phyloP scores from a whole-genome alignment of 176 grass and related monocot species.

The Triticum aestivum region IWGSC_CS_RefSeq_v2.1 NC_057812.1:452623718-452624217 shows the following conservation, averaged over 20 bases:
- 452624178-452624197: too few species aligned
- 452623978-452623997: not conserved
- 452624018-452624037: not conserved
- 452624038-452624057: not conserved
- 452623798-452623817: too few species aligned
- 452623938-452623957: not conserved
- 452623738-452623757: too few species aligned
- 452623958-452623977: not conserved
- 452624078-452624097: not conserved
- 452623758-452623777: too few species aligned
- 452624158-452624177: not conserved
- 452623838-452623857: not conserved
- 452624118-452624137: not conserved
- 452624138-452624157: not conserved
- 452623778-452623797: too few species aligned
- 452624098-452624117: not conserved
- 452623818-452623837: not conserved
- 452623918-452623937: not conserved
- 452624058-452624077: not conserved
- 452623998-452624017: not conserved
- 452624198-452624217: too few species aligned
- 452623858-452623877: not conserved
- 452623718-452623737: too few species aligned
- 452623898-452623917: too few species aligned
- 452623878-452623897: too few species aligned